A percentile compares a stretch with the other conserved stretches of the same genome.
These are phyloP conservation scores for Plasmodium yoelii DNA, from an alignment of 169 alveolate genomes.

Conservation along the genomic window DNA sequence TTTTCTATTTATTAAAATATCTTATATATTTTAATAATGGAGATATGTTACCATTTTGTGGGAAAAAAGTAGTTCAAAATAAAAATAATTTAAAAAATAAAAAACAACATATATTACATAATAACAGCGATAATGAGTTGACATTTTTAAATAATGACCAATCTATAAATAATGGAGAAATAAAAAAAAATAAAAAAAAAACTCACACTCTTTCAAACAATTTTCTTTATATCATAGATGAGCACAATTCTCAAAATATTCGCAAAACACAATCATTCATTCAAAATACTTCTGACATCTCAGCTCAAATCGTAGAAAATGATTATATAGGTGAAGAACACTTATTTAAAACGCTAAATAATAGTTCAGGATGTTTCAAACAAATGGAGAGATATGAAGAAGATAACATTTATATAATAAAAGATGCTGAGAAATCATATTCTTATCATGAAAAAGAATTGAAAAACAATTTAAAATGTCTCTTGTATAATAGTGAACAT, in stretches of 20 bases:
- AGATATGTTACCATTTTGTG: slow-evolving; percentile 30
- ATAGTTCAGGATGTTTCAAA: slow-evolving; percentile 22
- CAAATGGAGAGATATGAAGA: not conserved
- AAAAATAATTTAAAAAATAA: slow-evolving; percentile 8
- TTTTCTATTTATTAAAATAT: slow-evolving; percentile 67
- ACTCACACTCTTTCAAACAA: no score
- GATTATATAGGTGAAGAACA: slow-evolving; percentile 43
- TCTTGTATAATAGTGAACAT: not conserved
- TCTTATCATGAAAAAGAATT: no score
- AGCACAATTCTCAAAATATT: no score
- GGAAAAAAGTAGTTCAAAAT: slow-evolving; percentile 39
- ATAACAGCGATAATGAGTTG: no score
- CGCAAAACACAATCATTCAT: no score
- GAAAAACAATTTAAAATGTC: no score
- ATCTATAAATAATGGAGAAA: no score
- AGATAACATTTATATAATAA: not conserved
- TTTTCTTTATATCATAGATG: no score
- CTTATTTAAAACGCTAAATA: slow-evolving; percentile 12
- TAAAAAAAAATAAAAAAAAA: no score
- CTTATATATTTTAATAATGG: slow-evolving; percentile 72
- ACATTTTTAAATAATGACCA: no score
- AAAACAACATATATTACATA: not conserved
- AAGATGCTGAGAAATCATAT: no score
- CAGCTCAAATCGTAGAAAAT: not conserved
- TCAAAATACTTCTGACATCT: not conserved